Conservation (phyloP, 768 basidiomycete species). For the Naematelia encephala region DNA sequence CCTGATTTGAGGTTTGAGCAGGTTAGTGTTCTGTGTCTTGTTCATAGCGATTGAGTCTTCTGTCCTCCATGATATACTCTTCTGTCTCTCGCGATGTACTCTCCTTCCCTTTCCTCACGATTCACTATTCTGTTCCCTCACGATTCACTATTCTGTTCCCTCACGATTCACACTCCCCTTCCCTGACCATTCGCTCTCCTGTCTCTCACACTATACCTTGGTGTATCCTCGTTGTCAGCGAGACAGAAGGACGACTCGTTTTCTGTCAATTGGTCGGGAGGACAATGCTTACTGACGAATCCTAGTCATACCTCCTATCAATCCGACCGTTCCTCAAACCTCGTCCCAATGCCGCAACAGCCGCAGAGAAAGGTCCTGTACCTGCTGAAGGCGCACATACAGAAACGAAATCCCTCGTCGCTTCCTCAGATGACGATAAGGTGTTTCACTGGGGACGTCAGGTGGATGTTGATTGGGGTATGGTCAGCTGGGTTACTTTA, state of each 20-base stretch:
- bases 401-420: constrained; percentile 24
- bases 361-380: constrained; percentile 19
- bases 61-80: neutral
- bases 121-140: neutral
- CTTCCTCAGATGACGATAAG: constrained; percentile 34
- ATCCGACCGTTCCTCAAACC: constrained; percentile 48
- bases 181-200: neutral
- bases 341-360: constrained; percentile 14
- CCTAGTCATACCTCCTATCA: constrained; percentile 49
- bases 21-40: constrained; percentile 17
- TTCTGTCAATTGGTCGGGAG: too few relatives aligned
- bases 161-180: neutral
- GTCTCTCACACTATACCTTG: neutral
- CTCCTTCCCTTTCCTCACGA: neutral
- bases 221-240: too few relatives aligned
- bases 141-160: neutral
- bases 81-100: neutral
- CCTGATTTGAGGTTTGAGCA: constrained; percentile 49
- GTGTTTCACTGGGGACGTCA: constrained; percentile 49
- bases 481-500: constrained; percentile 44
- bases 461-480: constrained; percentile 45
- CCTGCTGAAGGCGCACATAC: constrained; percentile 4
- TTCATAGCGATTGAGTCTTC: neutral
- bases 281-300: too few relatives aligned
- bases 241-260: too few relatives aligned